Percentiles rank a stretch among this genome's conserved stretches.
Evolutionary conservation across 2,329 filamentous ascomycete genomes (phyloP).

Genomic region (Pyrenochaeta sp.): DNA sequence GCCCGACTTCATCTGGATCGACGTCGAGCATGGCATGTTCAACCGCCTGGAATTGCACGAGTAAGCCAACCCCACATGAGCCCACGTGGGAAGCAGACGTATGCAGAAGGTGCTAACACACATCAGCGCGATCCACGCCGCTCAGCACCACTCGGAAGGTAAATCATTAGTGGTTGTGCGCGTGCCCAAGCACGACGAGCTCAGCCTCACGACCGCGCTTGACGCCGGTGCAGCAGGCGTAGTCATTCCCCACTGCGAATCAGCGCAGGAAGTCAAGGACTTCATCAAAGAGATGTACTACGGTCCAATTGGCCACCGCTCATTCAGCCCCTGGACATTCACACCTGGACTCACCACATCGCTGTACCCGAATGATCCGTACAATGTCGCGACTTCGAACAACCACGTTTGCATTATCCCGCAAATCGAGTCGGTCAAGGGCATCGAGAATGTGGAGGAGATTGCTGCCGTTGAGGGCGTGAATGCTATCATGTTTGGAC

Average conservation of each 20-base stretch:
- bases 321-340: conserved; percentile 38
- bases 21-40: conserved; percentile 41
- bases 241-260: conserved; percentile 33
- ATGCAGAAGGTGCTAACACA: conserved; percentile 1
- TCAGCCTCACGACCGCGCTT: conserved; percentile 32
- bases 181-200: conserved; percentile 34
- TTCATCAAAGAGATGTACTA: conserved; percentile 35
- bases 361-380: conserved; percentile 32
- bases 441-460: conserved; percentile 35
- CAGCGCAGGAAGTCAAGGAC: conserved; percentile 33
- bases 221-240: conserved; percentile 36
- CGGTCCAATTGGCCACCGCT: conserved; percentile 29
- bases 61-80: conserved; percentile 13
- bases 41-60: conserved; percentile 35
- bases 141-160: conserved; percentile 38
- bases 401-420: conserved; percentile 38
- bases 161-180: conserved; percentile 32
- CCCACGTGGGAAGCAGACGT: neutral
- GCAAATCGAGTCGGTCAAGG: conserved; percentile 37
- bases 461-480: conserved; percentile 39
- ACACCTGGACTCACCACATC: conserved; percentile 30
- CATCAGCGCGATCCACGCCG: conserved; percentile 35
- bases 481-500: conserved; percentile 36
- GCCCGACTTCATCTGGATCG: conserved; percentile 39
- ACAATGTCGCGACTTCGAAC: conserved; percentile 34